Conservation (phyloP, 306 rosid species). For the Dalbergia cultrata region DNA sequence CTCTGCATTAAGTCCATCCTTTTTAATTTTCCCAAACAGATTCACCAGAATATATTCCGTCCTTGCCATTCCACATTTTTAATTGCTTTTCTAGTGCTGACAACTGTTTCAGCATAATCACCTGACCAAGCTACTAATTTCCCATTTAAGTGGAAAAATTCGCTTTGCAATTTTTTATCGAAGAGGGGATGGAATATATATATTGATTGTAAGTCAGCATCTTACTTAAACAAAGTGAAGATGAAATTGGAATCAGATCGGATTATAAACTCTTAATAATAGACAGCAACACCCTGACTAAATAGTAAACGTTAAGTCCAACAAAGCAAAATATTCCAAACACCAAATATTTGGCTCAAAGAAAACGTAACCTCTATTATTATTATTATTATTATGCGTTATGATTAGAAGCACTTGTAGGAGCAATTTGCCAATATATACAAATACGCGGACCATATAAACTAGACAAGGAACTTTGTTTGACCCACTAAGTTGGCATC, state of each 20-base stretch:
- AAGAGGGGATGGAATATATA: neutral
- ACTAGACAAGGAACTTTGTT: slow-evolving; percentile 28
- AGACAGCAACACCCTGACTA: too few relatives aligned
- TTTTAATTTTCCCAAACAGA: neutral
- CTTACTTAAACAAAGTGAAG: too few relatives aligned
- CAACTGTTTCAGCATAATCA: neutral
- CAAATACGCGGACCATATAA: neutral
- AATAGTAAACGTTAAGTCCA: too few relatives aligned
- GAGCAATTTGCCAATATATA: neutral
- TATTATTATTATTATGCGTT: neutral
- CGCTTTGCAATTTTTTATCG: neutral
- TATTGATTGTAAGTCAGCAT: too few relatives aligned
- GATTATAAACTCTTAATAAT: too few relatives aligned
- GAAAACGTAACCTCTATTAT: neutral
- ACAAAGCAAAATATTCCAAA: neutral
- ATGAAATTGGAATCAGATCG: too few relatives aligned
- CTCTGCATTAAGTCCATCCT: neutral
- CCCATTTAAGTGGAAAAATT: neutral
- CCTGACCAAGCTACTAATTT: neutral
- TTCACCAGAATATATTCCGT: neutral
- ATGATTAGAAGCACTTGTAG: too few relatives aligned
- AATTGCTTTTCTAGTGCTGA: neutral
- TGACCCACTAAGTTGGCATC: slow-evolving; percentile 40
- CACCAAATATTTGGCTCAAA: neutral
- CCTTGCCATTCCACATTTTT: neutral